Evolutionary conservation across 164 flowering plant species (phyloP), one percentile per base, ranked within the genome.

Genomic region (Vitis amurensis): DNA sequence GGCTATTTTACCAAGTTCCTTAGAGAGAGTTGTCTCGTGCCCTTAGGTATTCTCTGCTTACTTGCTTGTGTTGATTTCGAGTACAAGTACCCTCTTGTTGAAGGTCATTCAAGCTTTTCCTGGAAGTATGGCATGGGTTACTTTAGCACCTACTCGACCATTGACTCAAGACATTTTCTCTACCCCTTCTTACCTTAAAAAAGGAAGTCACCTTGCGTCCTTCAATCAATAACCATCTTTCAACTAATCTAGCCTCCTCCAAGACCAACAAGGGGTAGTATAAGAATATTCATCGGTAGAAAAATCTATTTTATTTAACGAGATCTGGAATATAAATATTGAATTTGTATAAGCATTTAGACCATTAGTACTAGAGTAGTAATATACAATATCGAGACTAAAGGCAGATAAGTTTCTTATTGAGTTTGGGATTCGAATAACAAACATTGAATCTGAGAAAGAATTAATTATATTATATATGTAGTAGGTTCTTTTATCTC

Each of bases 81-180:
- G 58, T 55, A 55, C 58, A 55, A 7, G 58, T 55, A 55, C n/a
- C 58, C 19, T 55, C 12, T 55, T 55, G 19, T 55, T 55, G 58
- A 55, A 55, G 4, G 8, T 55, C 58, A n/a, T 55, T 55, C 0
- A 7, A 37, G 44, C 7, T 37, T 37, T 37, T 37, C 44, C 44
- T 37, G 0, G 44, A 3, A 37, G 44, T 37, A 37, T 23, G 27
- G 27, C 27, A 23, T 23, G 0, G 27, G 27, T 23, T 23, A 23
- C 27, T 23, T 23, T 23, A 23, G 27, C 27, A 23, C 27, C 27
- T 23, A 23, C 27, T 23, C 27, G 2, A 1, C 27, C 27, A 23
- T 23, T 23, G 27, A 23, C 27, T 19, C 27, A 0, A 23, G 27
- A 23, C 0, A 23, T 55, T 55, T 55, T 55, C 59, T 55, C 10